Base-by-base conservation (phyloP, 345 rosid genomes). In the Lepidium sativum region DNA sequence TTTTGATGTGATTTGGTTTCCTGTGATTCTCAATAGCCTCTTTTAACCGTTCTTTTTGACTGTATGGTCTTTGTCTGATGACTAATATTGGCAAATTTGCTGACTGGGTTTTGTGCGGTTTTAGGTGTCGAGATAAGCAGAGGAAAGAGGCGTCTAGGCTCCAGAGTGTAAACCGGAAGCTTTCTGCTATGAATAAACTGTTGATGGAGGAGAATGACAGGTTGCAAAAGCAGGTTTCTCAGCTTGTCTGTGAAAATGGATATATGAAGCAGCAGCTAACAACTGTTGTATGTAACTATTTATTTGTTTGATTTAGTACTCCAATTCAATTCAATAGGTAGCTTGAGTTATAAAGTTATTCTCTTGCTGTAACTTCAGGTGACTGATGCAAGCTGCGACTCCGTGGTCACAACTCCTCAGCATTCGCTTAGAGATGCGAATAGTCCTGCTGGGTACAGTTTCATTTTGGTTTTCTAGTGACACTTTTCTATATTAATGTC, bases 201-300 rank as follows among this genome's bases (percentile, higher is more conserved):
- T 78, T 95, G 74, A 95, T 95, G 99, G 99, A 95, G 74, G 98
- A 95, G 82, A 95, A 95, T 58, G 99, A 95, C 76, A 87, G 99
- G 21, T 55, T 95, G 68, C 98, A 95, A 83, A 95, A 95, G 68
- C 99, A 95, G 73, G 99, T 95, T 54, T 95, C 99, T 13, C 99
- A 95, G 83, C 83, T 95, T 58, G 98, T 95, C 17, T 83, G 91
- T 54, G 98, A 95, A 69, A 95, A 95, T 67, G 96, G 96, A 25
- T 84, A 75, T 69, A 95, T 91, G 97, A 78, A 81, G 77, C 97
- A 95, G 61, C 98, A 95, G 60, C 72, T 95, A 40, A 96, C 88
- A 0, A 80, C 95, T 18, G 88, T 88, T 47, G 77, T 73, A 67
- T 54, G 72, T 67, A 40, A 12, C 56, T 8, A 1, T 8, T 21